phyloP scores from a whole-genome alignment of 345 rosid species.

The Aquilaria sinensis region DNA sequence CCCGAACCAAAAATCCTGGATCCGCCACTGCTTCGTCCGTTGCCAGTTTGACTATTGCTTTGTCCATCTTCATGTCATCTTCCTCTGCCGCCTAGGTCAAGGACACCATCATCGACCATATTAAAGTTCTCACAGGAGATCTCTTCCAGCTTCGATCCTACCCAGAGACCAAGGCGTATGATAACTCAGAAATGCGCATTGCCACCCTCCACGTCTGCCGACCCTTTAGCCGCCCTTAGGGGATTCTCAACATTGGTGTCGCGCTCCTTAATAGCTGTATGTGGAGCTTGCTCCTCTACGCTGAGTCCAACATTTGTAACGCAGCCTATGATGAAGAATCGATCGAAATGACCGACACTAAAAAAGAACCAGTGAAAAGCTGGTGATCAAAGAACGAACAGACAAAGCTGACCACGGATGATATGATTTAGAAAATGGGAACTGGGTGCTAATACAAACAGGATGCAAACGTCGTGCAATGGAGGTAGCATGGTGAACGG shows the following conservation, averaged over 20 bases:
- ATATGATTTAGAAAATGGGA: constrained; percentile 1
- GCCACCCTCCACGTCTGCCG: constrained; percentile 64
- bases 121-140: constrained; percentile 49
- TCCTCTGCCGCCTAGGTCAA: constrained; percentile 86
- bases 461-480: too few species aligned
- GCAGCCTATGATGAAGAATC: too few species aligned
- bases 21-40: too few species aligned
- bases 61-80: too few species aligned
- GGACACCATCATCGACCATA: constrained; percentile 70
- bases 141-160: constrained; percentile 32
- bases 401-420: constrained; percentile 41
- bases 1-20: too few species aligned
- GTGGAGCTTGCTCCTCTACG: constrained; percentile 75
- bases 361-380: constrained; percentile 10
- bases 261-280: constrained; percentile 62
- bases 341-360: too few species aligned
- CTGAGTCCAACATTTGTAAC: too few species aligned
- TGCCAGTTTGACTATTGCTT: too few species aligned
- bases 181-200: constrained; percentile 29
- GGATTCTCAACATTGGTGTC: constrained; percentile 69
- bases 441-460: constrained; percentile 8
- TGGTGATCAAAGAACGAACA: constrained; percentile 62
- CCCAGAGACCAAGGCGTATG: constrained; percentile 13
- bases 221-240: constrained; percentile 86
- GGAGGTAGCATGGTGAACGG: constrained; percentile 57